Evolutionary conservation across 805 yeast genomes (phyloP).

Genomic region (Henningerozyma blattae): DNA sequence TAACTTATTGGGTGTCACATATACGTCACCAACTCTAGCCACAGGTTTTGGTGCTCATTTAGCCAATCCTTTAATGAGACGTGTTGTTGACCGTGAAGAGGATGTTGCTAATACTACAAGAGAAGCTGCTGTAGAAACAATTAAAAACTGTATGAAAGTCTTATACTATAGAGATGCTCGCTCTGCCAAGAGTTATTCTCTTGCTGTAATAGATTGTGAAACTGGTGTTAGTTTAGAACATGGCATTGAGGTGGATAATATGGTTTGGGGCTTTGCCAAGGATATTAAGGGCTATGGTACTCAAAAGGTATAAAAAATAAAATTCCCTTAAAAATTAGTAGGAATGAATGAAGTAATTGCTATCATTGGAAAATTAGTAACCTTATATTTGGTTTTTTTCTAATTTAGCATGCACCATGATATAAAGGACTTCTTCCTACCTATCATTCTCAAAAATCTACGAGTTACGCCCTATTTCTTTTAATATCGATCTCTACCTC

Average conservation of each 20-base stretch:
- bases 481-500: too few species aligned
- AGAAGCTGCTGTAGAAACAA: conserved; percentile 63
- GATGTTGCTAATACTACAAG: conserved; percentile 61
- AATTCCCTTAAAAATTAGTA: too few species aligned
- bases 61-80: conserved; percentile 85
- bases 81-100: conserved; percentile 64
- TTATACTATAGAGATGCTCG: conserved; percentile 94
- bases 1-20: conserved; percentile 85
- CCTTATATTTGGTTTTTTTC: too few species aligned
- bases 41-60: conserved; percentile 95
- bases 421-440: too few species aligned
- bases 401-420: too few species aligned
- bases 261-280: conserved; percentile 85
- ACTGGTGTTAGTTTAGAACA: conserved; percentile 54
- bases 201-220: conserved; percentile 62
- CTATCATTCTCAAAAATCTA: too few species aligned
- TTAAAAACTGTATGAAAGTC: conserved; percentile 84
- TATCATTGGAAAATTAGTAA: too few species aligned
- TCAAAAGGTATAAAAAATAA: conserved; percentile 30
- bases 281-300: conserved; percentile 87
- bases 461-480: too few species aligned
- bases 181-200: conserved; percentile 71
- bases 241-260: conserved; percentile 53
- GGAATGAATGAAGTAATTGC: too few species aligned
- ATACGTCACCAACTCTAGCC: conserved; percentile 77